These are phyloP conservation scores for Viridothelium virens DNA, from an alignment of 495 filamentous ascomycete species.

Conservation along the genomic window DNA sequence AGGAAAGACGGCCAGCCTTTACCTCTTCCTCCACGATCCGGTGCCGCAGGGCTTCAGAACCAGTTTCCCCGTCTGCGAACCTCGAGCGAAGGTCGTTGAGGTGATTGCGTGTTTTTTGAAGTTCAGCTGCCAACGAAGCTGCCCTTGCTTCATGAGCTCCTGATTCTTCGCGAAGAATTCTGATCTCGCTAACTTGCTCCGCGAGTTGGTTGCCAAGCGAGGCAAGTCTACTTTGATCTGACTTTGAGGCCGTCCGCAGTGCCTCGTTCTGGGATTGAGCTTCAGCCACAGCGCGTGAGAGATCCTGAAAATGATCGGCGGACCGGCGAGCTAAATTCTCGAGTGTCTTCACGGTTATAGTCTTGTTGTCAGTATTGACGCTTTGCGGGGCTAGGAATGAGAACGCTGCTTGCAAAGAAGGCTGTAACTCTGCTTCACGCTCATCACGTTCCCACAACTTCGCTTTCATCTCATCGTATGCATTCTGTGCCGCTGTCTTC, in stretches of 20 bases:
- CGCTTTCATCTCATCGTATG: conserved; percentile 43
- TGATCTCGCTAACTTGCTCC: conserved; percentile 23
- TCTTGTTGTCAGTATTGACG: conserved; percentile 46
- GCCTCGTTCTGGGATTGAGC: conserved; percentile 35
- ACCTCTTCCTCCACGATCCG: conserved; percentile 62
- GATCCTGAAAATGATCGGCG: conserved; percentile 30
- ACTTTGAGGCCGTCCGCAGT: conserved; percentile 26
- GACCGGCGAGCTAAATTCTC: conserved; percentile 41
- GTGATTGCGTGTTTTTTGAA: conserved; percentile 58
- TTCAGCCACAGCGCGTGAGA: conserved; percentile 33
- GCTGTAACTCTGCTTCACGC: conserved; percentile 45
- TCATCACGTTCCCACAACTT: conserved; percentile 42
- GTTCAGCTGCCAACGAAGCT: conserved; percentile 51
- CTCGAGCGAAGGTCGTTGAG: conserved; percentile 56
- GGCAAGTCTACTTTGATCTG: conserved; percentile 26
- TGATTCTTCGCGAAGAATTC: conserved; percentile 29
- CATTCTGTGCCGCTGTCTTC: conserved; percentile 27
- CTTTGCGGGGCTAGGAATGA: conserved; percentile 51
- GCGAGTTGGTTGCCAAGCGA: conserved; percentile 14
- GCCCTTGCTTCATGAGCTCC: conserved; percentile 48
- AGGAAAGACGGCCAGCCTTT: conserved; percentile 51
- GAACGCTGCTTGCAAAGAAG: conserved; percentile 55
- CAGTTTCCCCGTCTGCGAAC: conserved; percentile 70
- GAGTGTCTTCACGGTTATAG: conserved; percentile 31
- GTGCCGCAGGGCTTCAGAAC: conserved; percentile 65